Conservation (phyloP, 2,329 filamentous ascomycete species). For the Periconia macrospinosa region DNA sequence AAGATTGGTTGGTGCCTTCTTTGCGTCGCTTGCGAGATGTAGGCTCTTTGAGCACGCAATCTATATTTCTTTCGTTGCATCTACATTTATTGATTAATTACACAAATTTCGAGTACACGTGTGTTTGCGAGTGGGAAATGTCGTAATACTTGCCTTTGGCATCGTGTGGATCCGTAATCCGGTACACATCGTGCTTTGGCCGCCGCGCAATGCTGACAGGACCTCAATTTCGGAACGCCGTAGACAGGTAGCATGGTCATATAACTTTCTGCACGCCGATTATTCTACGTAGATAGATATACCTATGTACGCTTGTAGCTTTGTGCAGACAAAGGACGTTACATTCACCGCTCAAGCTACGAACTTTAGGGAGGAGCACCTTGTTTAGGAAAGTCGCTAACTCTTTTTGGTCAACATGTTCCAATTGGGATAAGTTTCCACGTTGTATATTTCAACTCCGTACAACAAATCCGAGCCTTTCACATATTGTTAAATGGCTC, state of each 20-base stretch:
- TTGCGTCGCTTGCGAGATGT: constrained; percentile 11
- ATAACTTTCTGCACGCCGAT: neutral
- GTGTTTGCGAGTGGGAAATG: neutral
- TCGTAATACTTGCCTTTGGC: constrained; percentile 10
- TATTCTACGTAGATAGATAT: no score
- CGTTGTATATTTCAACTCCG: no score
- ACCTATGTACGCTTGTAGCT: no score
- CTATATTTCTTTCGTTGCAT: constrained; percentile 7
- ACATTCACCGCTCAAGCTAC: no score
- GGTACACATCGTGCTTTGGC: constrained; percentile 15
- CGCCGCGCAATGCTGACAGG: constrained; percentile 10
- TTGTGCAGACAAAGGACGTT: no score
- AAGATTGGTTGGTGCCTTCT: neutral
- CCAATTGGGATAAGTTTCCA: no score
- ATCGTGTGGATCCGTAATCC: constrained; percentile 9
- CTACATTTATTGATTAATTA: constrained; percentile 2
- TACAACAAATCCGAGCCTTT: no score
- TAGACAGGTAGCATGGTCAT: constrained; percentile 4
- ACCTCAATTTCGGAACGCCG: constrained; percentile 5
- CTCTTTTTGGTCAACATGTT: no score
- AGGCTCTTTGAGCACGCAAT: constrained; percentile 6
- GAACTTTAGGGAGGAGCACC: no score
- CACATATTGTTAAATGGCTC: no score
- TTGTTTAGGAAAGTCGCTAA: no score
- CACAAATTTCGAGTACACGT: neutral